Evolutionary conservation across 2,329 filamentous ascomycete species (phyloP).

Genomic region (Cladosporium sp.): DNA sequence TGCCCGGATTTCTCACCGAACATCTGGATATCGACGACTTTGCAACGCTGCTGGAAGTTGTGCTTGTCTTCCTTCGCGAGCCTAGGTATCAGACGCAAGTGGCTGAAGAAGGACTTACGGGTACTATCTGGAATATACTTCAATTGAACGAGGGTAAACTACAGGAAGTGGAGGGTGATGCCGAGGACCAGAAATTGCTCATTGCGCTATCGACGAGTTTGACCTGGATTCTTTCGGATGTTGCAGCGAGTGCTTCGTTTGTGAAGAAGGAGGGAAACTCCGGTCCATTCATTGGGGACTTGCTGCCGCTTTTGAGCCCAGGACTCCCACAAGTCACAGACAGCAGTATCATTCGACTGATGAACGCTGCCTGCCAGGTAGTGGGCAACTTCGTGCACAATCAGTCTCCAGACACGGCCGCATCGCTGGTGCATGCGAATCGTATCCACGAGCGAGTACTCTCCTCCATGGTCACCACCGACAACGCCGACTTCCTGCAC

Average conservation of each 20-base stretch:
- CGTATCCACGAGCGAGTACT: background rate
- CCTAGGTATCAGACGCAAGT: constrained; percentile 21
- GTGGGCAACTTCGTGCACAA: constrained; percentile 23
- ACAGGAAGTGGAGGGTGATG: background rate
- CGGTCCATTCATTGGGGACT: background rate
- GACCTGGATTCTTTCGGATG: constrained; percentile 28
- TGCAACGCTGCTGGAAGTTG: constrained; percentile 21
- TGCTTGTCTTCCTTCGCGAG: constrained; percentile 24
- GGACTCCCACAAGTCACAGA: background rate
- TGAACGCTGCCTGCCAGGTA: constrained; percentile 26
- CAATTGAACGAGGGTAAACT: constrained; percentile 12
- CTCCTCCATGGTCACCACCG: constrained; percentile 2
- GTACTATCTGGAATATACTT: constrained; percentile 21
- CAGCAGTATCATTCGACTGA: background rate
- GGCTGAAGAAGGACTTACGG: constrained; percentile 8
- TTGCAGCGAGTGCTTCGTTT: constrained; percentile 23
- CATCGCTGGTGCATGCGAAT: background rate
- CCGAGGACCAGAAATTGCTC: constrained; percentile 20
- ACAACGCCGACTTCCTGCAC: constrained; percentile 24
- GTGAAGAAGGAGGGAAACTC: background rate
- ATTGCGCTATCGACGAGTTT: constrained; percentile 23
- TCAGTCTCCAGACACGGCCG: background rate
- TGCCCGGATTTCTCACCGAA: background rate
- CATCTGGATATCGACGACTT: constrained; percentile 19
- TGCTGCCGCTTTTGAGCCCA: background rate